Conservation (phyloP, 192 early-diverging fungal genomes). For the Umbelopsis isabellina region DNA sequence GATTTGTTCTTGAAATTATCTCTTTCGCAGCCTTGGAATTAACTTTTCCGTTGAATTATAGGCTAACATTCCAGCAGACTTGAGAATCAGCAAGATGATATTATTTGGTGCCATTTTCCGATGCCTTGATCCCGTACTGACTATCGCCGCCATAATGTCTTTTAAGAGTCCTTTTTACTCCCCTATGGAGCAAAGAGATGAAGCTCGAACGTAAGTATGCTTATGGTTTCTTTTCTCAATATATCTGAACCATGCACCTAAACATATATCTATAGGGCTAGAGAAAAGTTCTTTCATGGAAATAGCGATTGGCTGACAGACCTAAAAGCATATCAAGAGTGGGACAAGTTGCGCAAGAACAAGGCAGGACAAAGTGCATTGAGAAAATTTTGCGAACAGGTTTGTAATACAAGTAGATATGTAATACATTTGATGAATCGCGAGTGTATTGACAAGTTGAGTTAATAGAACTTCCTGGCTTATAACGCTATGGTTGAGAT, state of each 20-base stretch:
- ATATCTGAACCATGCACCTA: neutral
- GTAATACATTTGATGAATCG: neutral
- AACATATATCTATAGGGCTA: conserved; percentile 31
- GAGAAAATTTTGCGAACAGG: conserved; percentile 43
- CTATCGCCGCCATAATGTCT: conserved; percentile 69
- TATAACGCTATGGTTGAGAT: conserved; percentile 65
- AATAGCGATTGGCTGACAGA: conserved; percentile 75
- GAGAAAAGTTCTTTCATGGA: conserved; percentile 44
- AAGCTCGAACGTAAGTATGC: conserved; percentile 49
- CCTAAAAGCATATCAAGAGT: conserved; percentile 51
- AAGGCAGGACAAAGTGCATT: conserved; percentile 33
- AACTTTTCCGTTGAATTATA: conserved; percentile 24
- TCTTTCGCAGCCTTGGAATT: too few species aligned
- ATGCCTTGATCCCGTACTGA: conserved; percentile 72
- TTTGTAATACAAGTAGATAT: conserved; percentile 13
- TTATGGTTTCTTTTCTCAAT: neutral
- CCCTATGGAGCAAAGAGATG: conserved; percentile 54
- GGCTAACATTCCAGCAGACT: conserved; percentile 72
- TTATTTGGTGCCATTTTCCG: conserved; percentile 75
- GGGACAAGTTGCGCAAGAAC: conserved; percentile 37
- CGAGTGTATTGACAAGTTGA: conserved; percentile 12
- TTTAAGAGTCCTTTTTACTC: conserved; percentile 54
- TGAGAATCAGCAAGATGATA: conserved; percentile 79
- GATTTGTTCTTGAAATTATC: neutral
- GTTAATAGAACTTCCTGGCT: conserved; percentile 67